Evolutionary conservation across 1,284 basidiomycete genomes (phyloP).

Genomic region (Peniophora sp.): DNA sequence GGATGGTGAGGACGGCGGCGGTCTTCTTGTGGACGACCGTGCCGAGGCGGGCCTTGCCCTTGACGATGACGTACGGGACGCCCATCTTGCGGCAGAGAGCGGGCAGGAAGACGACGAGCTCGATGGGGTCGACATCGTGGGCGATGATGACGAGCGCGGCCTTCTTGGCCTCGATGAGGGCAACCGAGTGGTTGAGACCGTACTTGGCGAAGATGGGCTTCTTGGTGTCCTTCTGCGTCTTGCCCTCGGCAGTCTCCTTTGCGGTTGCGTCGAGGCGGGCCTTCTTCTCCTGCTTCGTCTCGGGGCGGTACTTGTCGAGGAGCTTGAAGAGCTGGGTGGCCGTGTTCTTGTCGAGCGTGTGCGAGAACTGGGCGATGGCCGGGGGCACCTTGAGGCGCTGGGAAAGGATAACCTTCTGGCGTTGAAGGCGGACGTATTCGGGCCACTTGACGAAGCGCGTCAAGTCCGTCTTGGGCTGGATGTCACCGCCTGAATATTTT

Average conservation of each 20-base stretch:
- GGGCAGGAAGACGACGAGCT: constrained; percentile 96
- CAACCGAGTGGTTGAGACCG: constrained; percentile 95
- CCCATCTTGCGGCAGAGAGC: constrained; percentile 99
- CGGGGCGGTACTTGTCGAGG: constrained; percentile 93
- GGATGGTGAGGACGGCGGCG: constrained; percentile 82
- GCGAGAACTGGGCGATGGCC: constrained; percentile 95
- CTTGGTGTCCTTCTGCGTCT: constrained; percentile 64
- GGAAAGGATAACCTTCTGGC: constrained; percentile 98
- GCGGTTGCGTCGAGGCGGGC: constrained; percentile 78
- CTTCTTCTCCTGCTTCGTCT: constrained; percentile 98
- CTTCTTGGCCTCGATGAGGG: constrained; percentile 96
- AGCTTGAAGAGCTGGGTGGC: constrained; percentile 98
- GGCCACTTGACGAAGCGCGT: constrained; percentile 99
- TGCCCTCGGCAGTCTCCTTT: constrained; percentile 69
- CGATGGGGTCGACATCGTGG: constrained; percentile 98
- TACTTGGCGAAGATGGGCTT: constrained; percentile 96
- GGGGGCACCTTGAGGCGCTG: constrained; percentile 99
- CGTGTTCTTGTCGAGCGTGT: constrained; percentile 99
- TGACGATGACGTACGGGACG: constrained; percentile 96
- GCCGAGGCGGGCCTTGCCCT: constrained; percentile 96
- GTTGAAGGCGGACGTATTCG: constrained; percentile 96
- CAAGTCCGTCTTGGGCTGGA: constrained; percentile 86
- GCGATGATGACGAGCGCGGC: constrained; percentile 94
- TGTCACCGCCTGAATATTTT: constrained; percentile 72
- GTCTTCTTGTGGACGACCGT: constrained; percentile 99